Evolutionary conservation across 2,329 filamentous ascomycete species (phyloP), one percentile per base, ranked within the genome.

Genomic region (Paecilomyces formosus): DNA sequence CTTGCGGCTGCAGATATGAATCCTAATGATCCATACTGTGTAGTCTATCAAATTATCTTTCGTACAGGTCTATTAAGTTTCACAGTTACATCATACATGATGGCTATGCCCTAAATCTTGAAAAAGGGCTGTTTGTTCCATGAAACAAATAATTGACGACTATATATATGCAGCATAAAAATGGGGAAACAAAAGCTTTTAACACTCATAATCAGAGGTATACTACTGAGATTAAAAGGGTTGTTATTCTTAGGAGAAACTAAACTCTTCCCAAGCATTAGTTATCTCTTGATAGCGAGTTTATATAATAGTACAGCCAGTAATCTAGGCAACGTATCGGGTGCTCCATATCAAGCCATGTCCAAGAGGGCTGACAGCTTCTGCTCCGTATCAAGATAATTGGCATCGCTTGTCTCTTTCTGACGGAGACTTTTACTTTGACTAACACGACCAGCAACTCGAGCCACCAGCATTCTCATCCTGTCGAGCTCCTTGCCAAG

Each of bases 401-500:
- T 53, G 24, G 55, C 60, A 35, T 66, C 66, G 21, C 61, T 57
- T 26, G 53, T 54, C 21, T 61, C 54, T 24, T 57, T 58, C 26
- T 59, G 57, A 33, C 55, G n/a, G 9, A 54, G 57, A 51, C 59
- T 61, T 60, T 67, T 66, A 31, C 64, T 66, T 33, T 74, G 71
- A 57, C 64, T 63, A 55, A 79, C 63, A 53, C 73, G 68, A 28
- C 69, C 73, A 22, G 71, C 71, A 26, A 78, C 76, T 49, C 77
- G 70, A 28, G 77, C 77, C 55, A 78, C 68, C 53, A 80, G 67
- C 66, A 78, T 77, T 56, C 77, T 72, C 70, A 79, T 81, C 65
- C 76, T 79, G 54, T 77, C 75, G 58, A 84, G 59, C 64, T 84
- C 81, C 15, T 73, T 70, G 12, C 73, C 72, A 55, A 85, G 68